Base-by-base conservation (phyloP, 2,329 filamentous ascomycete species). In the Byssoonygena ceratinophila region DNA sequence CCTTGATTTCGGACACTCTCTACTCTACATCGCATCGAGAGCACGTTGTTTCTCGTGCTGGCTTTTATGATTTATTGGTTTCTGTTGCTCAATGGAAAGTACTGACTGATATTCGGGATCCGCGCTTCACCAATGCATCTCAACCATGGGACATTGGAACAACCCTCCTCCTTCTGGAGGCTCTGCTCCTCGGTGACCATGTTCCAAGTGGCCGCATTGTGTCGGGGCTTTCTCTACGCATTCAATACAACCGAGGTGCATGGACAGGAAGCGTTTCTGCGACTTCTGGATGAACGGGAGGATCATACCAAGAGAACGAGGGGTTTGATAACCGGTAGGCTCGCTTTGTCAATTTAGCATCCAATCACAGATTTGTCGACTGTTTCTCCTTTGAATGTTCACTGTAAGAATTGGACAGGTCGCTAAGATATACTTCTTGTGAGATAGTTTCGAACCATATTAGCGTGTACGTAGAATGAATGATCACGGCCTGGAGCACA, bases 311-410 rank as follows among this genome's bases (percentile, higher is more conserved):
- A 75, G 47, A 81, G 88, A 58, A 74, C 84, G 53, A 79, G 83
- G 61, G 92, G 91, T 16, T 76, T 97, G 55, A 76, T 97, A 56
- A 97, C 91, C 58, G 87, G 85, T 88, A 72, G 55, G 73, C 59
- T 18, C 18, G n/a, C n/a, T 45, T 40, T 40, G 36, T 36, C 27
- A 36, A 18, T 45, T 25, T 18, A 20, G 47, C 16, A 31, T 50
- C 41, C 37, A 43, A 43, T 32, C 43, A 37, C 43, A 32, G 8
- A 32, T 23, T 25, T 43, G 3, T 32, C 18, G 6, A 4, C 14
- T 40, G 27, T 9, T 9, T 29, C 27, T 9, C 27, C 27, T 18
- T 18, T 34, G 29, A 47, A 9, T 8, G 12, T 46, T 11, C 29
- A 43, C 25, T 43, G 48, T 50, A 50, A 45, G 54, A 45, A 7